Conservation (phyloP, 192 early-diverging fungal species). For the Phlyctochytrium bullatum region DNA sequence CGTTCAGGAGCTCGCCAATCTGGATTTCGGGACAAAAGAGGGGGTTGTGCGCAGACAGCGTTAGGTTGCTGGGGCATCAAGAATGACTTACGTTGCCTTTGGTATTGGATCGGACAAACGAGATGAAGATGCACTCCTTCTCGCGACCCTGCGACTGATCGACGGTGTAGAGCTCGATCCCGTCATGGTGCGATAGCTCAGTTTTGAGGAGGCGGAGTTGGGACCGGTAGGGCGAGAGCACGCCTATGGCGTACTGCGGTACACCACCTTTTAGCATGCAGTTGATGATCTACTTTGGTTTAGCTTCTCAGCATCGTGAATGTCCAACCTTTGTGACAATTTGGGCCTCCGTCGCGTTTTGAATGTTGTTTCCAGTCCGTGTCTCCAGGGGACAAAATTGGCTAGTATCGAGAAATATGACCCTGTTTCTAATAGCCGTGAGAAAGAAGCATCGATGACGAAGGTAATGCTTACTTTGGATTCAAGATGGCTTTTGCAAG, state of each 20-base stretch:
- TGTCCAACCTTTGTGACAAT: slow-evolving; percentile 35
- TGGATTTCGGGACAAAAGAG: slow-evolving; percentile 18
- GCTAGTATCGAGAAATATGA: slow-evolving; percentile 85
- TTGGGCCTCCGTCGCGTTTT: slow-evolving; percentile 71
- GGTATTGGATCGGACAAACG: slow-evolving; percentile 80
- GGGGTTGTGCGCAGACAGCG: not conserved
- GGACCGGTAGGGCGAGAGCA: slow-evolving; percentile 81
- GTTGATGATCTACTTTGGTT: slow-evolving; percentile 41
- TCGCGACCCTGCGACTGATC: slow-evolving; percentile 95
- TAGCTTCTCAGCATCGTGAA: slow-evolving; percentile 1
- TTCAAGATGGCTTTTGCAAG: slow-evolving; percentile 66
- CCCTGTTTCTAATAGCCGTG: slow-evolving; percentile 22
- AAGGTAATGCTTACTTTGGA: slow-evolving; percentile 45
- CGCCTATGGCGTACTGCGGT: slow-evolving; percentile 60
- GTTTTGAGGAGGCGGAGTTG: slow-evolving; percentile 46
- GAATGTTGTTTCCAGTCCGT: slow-evolving; percentile 49
- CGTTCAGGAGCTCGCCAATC: slow-evolving; percentile 81
- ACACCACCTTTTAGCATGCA: slow-evolving; percentile 66
- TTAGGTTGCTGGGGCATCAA: not conserved
- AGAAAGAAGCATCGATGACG: not conserved
- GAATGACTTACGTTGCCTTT: slow-evolving; percentile 51
- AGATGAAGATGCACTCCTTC: slow-evolving; percentile 87
- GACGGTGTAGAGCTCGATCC: slow-evolving; percentile 80
- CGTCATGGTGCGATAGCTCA: slow-evolving; percentile 28
- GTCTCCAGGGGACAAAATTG: slow-evolving; percentile 60